These are phyloP conservation scores for Infundibulicybe gibba DNA, from an alignment of 768 basidiomycete genomes.

Conservation along the genomic window DNA sequence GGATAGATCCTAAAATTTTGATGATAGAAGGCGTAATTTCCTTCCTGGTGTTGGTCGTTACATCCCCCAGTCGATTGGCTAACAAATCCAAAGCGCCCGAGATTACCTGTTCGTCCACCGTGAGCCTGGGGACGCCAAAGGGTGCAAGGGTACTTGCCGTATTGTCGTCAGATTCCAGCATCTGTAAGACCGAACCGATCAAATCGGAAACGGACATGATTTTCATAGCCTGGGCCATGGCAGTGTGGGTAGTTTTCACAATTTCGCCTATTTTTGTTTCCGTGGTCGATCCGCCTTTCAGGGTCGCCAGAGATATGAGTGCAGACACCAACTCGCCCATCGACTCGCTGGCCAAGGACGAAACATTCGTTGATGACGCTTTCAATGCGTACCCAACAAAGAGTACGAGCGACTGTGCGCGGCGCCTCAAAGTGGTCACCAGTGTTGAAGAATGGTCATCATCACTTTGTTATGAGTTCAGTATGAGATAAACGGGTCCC, in stretches of 20 bases:
- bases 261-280: slow-evolving; percentile 42
- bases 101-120: slow-evolving; percentile 44
- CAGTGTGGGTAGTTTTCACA: slow-evolving; percentile 39
- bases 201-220: slow-evolving; percentile 74
- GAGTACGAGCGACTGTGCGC: slow-evolving; percentile 64
- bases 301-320: slow-evolving; percentile 44
- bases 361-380: slow-evolving; percentile 16
- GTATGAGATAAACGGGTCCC: neutral
- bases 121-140: slow-evolving; percentile 2
- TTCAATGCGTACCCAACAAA: slow-evolving; percentile 58
- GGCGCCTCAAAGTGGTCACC: slow-evolving; percentile 44
- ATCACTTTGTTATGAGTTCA: slow-evolving; percentile 37
- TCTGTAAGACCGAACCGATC: slow-evolving; percentile 47
- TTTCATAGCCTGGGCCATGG: slow-evolving; percentile 51
- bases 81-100: slow-evolving; percentile 67
- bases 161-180: slow-evolving; percentile 60
- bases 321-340: slow-evolving; percentile 42
- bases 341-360: slow-evolving; percentile 19
- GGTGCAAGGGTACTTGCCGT: slow-evolving; percentile 10
- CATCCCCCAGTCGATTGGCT: slow-evolving; percentile 56
- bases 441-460: slow-evolving; percentile 51
- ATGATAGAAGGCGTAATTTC: slow-evolving; percentile 45
- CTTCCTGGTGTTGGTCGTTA: slow-evolving; percentile 54
- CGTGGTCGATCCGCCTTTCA: slow-evolving; percentile 20
- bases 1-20: slow-evolving; percentile 49